These are phyloP conservation scores for Coprinopsis sp. DNA, from an alignment of 768 basidiomycete genomes.

Conservation along the genomic window DNA sequence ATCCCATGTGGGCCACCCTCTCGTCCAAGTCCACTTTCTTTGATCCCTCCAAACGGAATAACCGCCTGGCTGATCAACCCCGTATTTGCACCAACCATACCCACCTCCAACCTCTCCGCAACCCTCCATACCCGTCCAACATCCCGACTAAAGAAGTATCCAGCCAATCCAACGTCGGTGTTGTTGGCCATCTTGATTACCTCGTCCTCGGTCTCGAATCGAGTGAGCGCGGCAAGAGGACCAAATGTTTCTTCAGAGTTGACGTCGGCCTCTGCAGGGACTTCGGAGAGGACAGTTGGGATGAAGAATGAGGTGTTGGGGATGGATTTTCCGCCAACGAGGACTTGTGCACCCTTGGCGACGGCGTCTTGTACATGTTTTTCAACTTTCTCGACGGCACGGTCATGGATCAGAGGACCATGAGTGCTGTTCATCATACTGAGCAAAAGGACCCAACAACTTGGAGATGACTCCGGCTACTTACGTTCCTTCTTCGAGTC, in stretches of 20 bases:
- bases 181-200: conserved; percentile 83
- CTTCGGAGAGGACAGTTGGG: conserved; percentile 88
- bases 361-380: conserved; percentile 88
- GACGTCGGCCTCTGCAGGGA: conserved; percentile 61
- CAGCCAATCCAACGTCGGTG: conserved; percentile 81
- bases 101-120: conserved; percentile 90
- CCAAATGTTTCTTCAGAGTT: conserved; percentile 93
- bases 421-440: conserved; percentile 60
- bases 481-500: conserved; percentile 72
- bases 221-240: conserved; percentile 79
- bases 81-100: conserved; percentile 85
- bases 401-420: conserved; percentile 88
- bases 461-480: conserved; percentile 17
- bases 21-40: conserved; percentile 80
- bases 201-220: conserved; percentile 93
- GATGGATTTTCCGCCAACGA: conserved; percentile 80
- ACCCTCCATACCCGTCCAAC: conserved; percentile 90
- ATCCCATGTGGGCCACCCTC: conserved; percentile 85
- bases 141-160: conserved; percentile 88
- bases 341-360: conserved; percentile 76
- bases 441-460: neutral
- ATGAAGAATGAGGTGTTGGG: conserved; percentile 65
- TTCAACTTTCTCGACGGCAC: conserved; percentile 81
- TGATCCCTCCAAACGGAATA: conserved; percentile 88
- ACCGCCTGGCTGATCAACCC: conserved; percentile 71